Base-by-base conservation (phyloP, 2,329 filamentous ascomycete species). In the Apiospora aurea region DNA sequence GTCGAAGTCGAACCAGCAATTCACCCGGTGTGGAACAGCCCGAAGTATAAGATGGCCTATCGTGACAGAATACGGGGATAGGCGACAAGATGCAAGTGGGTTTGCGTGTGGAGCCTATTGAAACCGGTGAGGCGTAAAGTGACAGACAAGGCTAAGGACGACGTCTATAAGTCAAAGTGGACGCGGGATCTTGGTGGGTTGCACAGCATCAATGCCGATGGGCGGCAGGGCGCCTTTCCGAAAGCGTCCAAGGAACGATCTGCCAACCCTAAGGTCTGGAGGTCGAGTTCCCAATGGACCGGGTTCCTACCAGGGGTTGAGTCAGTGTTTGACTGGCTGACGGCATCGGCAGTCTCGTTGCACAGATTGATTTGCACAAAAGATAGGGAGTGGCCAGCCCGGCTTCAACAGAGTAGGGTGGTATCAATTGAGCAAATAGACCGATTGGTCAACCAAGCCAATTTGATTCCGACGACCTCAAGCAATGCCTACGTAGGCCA, bases 21-120 rank as follows among this genome's bases (percentile, higher is more conserved):
- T 14, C 34, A 64, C 34, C 57, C 57, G 57, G 57, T 64, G 57
- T 64, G 34, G 57, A 64, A 64, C 34, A 64, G 57, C 34, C 57
- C 29, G 57, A 64, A 64, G 57, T 64, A 64, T 64, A 64, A n/a
- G 57, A 64, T 41, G 57, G 5, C 57, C 57, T 64, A 64, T 64
- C 57, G 57, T 64, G 57, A 64, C 34, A 64, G 57, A 21, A 38
- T 64, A 41, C 34, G 57, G 57, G 57, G 34, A 64, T 64, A 18
- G 34, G 34, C 57, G 57, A 41, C 34, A 21, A n/a, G 11, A 34
- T 24, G 57, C 57, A 64, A 64, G 57, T 64, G 57, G 57, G 57
- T 41, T 64, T 14, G 57, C 18, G n/a, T n/a, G 57, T 64, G 57
- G 57, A 41, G 57, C 21, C 13, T 18, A 6, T 64, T 64, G 21